Percentiles rank a stretch among this genome's conserved stretches.
phyloP scores from a whole-genome alignment of 371 early-diverging fungal species.

The Actinomortierella wolfii region DNA sequence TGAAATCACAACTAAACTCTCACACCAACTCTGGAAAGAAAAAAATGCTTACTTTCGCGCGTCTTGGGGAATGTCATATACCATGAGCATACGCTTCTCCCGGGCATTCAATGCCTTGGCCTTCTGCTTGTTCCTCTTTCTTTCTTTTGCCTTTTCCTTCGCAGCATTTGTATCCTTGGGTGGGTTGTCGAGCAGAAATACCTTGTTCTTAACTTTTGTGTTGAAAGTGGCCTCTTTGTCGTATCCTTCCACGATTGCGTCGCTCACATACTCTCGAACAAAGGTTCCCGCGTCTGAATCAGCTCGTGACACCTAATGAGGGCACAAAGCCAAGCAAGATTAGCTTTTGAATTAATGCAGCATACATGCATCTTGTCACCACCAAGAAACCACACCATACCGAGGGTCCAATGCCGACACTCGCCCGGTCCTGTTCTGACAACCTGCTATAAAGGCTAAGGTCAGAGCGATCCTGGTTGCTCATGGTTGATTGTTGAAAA shows the following conservation, averaged over 20 bases:
- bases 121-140: conserved; percentile 38
- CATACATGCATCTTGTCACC: background rate
- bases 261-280: conserved; percentile 26
- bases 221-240: conserved; percentile 21
- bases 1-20: background rate
- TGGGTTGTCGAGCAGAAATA: conserved; percentile 53
- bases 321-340: background rate
- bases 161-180: conserved; percentile 13
- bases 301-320: background rate
- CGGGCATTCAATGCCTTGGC: conserved; percentile 60
- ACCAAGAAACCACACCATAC: background rate
- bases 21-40: background rate
- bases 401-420: conserved; percentile 13
- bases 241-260: conserved; percentile 21
- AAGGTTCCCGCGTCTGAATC: conserved; percentile 2
- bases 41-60: conserved; percentile 45
- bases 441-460: conserved; percentile 31
- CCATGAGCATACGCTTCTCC: conserved; percentile 59
- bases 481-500: conserved; percentile 10
- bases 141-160: conserved; percentile 18
- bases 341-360: too few species aligned
- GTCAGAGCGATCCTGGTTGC: conserved; percentile 22
- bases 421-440: conserved; percentile 12
- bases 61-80: conserved; percentile 70
- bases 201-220: conserved; percentile 49